Base-by-base conservation (phyloP, 1,284 basidiomycete genomes). In the Hymenochaete sp. region DNA sequence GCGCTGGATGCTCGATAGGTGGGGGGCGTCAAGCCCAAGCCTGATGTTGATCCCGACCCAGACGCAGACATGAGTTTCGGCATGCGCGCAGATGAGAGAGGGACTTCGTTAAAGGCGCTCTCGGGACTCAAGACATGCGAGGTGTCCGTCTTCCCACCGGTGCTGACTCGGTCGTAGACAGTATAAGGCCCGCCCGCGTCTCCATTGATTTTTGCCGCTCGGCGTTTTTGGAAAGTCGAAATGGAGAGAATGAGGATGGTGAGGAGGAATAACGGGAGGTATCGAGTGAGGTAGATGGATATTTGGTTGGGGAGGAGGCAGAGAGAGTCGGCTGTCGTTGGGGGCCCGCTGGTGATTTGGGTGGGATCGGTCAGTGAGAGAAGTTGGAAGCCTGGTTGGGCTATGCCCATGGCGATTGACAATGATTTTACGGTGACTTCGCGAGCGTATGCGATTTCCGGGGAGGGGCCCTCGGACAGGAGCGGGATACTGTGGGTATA, bases 381-480 rank as follows among this genome's bases (percentile, higher is more conserved):
- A 10, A 96, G 71, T 52, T 93, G 88, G 59, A 93, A 89, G 19
- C 90, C 92, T 1, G 92, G 89, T 14, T 69, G 67, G 24, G 70
- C 68, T 28, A 96, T 77, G 27, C 82, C 82, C 64, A 81, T 78
- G 2, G 79, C 80, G 59, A 88, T 86, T 1, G 88, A 89, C 53
- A 93, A 75, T 0, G 88, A 83, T 60, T 89, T 91, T 56, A 93
- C 69, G 0, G 87, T 86, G n/a, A 91, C 68, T 61, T 87, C 82
- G 45, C 68, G 68, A 33, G 78, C 65, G n/a, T 58, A 59, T 33
- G 58, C 29, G 35, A 53, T 32, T 42, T 44, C 35, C 44, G 48
- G 37, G 7, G 45, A 57, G 11, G 52, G 49, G 29, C 57, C 57
- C 19, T 49, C 28, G 56, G 52, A 38, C 53, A 28, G 42, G 50